These are phyloP conservation scores for Spathaspora sp. DNA, from an alignment of 1,139 yeast genomes.

Conservation along the genomic window DNA sequence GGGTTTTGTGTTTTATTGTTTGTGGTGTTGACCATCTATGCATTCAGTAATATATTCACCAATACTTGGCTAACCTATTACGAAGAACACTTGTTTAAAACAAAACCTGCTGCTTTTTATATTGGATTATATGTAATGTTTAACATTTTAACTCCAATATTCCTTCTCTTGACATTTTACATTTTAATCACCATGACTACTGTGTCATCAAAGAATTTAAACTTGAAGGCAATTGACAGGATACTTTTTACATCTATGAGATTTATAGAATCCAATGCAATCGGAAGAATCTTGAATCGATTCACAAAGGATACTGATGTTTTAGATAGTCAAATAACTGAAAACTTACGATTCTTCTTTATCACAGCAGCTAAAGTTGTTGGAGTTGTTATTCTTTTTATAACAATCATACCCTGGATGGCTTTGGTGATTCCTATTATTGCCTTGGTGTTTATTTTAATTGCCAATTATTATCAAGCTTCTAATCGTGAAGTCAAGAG, in stretches of 20 bases:
- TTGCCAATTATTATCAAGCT: slow-evolving; percentile 57
- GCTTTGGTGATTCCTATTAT: slow-evolving; percentile 69
- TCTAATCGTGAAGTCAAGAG: slow-evolving; percentile 41
- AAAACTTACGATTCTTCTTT: slow-evolving; percentile 52
- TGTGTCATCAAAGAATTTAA: slow-evolving; percentile 44
- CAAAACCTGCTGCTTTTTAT: slow-evolving; percentile 53
- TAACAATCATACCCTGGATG: slow-evolving; percentile 71
- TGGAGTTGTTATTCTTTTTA: slow-evolving; percentile 65
- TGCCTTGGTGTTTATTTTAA: slow-evolving; percentile 41
- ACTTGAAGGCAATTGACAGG: slow-evolving; percentile 39
- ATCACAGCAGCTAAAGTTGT: slow-evolving; percentile 53
- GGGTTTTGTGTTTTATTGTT: slow-evolving; percentile 12
- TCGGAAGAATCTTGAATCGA: slow-evolving; percentile 59
- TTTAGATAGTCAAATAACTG: slow-evolving; percentile 72
- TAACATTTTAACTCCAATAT: slow-evolving; percentile 36
- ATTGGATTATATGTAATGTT: slow-evolving; percentile 71
- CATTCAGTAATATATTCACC: slow-evolving; percentile 64
- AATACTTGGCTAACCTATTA: slow-evolving; percentile 88
- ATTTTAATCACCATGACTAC: slow-evolving; percentile 52
- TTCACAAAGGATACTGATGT: slow-evolving; percentile 83
- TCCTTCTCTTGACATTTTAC: slow-evolving; percentile 43
- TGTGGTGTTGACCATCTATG: slow-evolving; percentile 32
- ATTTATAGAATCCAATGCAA: slow-evolving; percentile 61
- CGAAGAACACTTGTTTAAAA: slow-evolving; percentile 57
- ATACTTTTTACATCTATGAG: slow-evolving; percentile 57